These are phyloP conservation scores for Pichia insulana DNA, from an alignment of 805 yeast species.

Conservation along the genomic window DNA sequence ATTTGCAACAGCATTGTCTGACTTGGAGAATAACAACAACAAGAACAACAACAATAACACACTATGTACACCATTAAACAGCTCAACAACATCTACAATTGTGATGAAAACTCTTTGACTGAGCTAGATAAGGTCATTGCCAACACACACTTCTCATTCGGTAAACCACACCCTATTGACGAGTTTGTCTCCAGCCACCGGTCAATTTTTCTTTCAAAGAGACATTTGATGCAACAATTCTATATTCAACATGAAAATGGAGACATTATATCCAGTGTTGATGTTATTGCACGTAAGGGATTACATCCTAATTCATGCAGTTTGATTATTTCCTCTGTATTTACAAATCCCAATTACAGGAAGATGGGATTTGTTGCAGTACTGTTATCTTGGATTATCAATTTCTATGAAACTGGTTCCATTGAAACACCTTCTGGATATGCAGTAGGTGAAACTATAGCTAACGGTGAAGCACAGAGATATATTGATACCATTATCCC, in stretches of 20 bases:
- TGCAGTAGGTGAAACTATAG: conserved; percentile 1
- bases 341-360: conserved; percentile 8
- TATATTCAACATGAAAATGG: not conserved
- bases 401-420: conserved; percentile 6
- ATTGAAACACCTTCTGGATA: not conserved
- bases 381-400: conserved; percentile 5
- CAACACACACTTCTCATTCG: not conserved
- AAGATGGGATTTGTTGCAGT: conserved; percentile 1
- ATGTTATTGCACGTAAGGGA: conserved; percentile 3
- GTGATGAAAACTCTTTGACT: not conserved
- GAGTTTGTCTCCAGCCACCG: not conserved
- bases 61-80: not conserved
- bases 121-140: not conserved
- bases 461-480: not conserved
- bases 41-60: not conserved
- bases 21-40: no score
- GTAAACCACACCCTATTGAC: not conserved
- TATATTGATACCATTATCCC: not conserved
- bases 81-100: not conserved
- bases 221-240: not conserved
- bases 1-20: no score
- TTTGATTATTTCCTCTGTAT: conserved; percentile 4
- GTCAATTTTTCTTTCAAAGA: not conserved
- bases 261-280: not conserved
- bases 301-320: not conserved